Percentiles rank a stretch among this genome's conserved stretches.
These are phyloP conservation scores for Daldinia decipiens DNA, from an alignment of 495 filamentous ascomycete genomes.

Conservation along the genomic window DNA sequence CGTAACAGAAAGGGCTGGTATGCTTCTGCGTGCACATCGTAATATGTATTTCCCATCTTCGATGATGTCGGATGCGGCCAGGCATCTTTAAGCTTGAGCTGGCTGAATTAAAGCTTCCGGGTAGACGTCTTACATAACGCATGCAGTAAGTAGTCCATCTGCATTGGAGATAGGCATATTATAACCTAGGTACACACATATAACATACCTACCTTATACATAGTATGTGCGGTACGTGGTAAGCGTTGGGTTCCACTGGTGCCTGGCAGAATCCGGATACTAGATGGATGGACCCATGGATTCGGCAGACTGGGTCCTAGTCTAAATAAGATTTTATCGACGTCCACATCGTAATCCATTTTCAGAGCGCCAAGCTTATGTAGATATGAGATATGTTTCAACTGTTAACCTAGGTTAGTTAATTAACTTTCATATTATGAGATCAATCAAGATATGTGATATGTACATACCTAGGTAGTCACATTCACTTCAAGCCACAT, in stretches of 20 bases:
- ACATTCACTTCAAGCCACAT: neutral
- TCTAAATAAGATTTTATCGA: slow-evolving; percentile 7
- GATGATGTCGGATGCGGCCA: slow-evolving; percentile 16
- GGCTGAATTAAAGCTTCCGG: slow-evolving; percentile 1
- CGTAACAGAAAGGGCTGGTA: slow-evolving; percentile 21
- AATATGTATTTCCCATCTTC: slow-evolving; percentile 39
- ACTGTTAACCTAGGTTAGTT: too few relatives aligned
- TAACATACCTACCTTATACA: neutral
- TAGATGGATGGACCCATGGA: slow-evolving; percentile 12
- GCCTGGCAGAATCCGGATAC: slow-evolving; percentile 24
- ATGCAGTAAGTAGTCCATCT: slow-evolving; percentile 1
- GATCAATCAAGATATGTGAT: neutral
- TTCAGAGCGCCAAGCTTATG: neutral
- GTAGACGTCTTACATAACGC: neutral
- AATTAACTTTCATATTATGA: too few relatives aligned
- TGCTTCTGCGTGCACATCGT: slow-evolving; percentile 26
- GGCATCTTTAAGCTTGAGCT: slow-evolving; percentile 7
- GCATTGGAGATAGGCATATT: neutral
- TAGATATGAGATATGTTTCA: too few relatives aligned
- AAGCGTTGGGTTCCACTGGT: slow-evolving; percentile 22
- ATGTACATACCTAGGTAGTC: neutral
- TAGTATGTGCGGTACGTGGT: slow-evolving; percentile 5
- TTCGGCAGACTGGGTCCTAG: slow-evolving; percentile 19
- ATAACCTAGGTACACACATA: too few relatives aligned
- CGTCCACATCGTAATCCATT: slow-evolving; percentile 2